A percentile compares a stretch with the other conserved stretches of the same genome.
phyloP scores from a whole-genome alignment of 306 rosid species.

The Mimosa pudica region DNA sequence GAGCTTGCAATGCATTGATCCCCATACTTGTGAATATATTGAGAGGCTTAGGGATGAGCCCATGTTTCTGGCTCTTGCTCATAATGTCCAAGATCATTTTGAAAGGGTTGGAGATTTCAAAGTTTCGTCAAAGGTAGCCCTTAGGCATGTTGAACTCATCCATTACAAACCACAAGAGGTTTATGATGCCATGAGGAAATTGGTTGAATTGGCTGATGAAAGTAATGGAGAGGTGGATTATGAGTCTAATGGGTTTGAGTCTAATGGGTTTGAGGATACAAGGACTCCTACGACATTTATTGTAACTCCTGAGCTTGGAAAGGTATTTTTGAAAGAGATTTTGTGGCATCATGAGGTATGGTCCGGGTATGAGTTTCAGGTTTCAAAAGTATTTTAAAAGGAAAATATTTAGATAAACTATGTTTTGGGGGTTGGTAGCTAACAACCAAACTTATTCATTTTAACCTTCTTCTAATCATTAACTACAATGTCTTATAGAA shows the following conservation, averaged over 20 bases:
- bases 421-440: no score
- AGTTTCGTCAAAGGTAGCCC: slow-evolving; percentile 82
- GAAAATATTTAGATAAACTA: no score
- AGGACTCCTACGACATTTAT: slow-evolving; percentile 79
- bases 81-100: slow-evolving; percentile 88
- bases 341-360: no score
- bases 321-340: no score
- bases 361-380: no score
- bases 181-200: slow-evolving; percentile 89
- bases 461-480: no score
- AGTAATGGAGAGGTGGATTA: slow-evolving; percentile 49
- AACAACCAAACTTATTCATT: no score
- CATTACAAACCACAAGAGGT: slow-evolving; percentile 97
- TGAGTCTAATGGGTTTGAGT: slow-evolving; percentile 47
- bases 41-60: slow-evolving; percentile 95
- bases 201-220: slow-evolving; percentile 69
- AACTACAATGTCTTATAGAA: no score
- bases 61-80: slow-evolving; percentile 82
- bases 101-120: slow-evolving; percentile 64
- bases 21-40: slow-evolving; percentile 94
- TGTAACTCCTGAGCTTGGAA: slow-evolving; percentile 66
- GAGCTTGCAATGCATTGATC: slow-evolving; percentile 97
- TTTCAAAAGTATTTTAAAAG: no score
- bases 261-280: slow-evolving; percentile 45
- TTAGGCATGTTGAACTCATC: slow-evolving; percentile 78